These are phyloP conservation scores for Pyrrhoderma lamaoense DNA, from an alignment of 1,284 basidiomycete genomes.

Conservation along the genomic window DNA sequence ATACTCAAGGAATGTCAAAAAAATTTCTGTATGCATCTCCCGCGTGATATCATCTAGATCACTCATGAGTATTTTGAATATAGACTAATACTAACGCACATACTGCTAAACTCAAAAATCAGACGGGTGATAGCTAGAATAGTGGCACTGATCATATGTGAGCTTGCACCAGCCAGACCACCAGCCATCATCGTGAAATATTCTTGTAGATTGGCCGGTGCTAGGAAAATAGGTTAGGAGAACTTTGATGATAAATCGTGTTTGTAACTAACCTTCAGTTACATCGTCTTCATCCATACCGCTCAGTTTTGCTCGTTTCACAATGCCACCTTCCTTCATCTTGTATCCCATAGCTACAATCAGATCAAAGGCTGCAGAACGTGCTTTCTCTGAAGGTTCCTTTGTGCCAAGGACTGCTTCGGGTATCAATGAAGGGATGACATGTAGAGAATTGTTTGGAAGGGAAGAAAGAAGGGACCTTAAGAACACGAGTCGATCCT, in stretches of 20 bases:
- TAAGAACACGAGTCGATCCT: constrained; percentile 83
- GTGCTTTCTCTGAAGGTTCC: constrained; percentile 91
- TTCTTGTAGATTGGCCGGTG: constrained; percentile 80
- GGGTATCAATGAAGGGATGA: constrained; percentile 85
- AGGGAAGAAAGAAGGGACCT: constrained; percentile 67
- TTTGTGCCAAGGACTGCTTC: constrained; percentile 98
- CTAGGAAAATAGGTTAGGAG: constrained; percentile 29
- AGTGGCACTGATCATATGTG: constrained; percentile 98
- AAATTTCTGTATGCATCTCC: constrained; percentile 80
- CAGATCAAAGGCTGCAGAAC: constrained; percentile 85
- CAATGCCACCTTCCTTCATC: constrained; percentile 83
- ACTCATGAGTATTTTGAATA: background rate
- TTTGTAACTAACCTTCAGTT: constrained; percentile 43
- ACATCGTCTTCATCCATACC: constrained; percentile 70
- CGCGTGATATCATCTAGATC: constrained; percentile 59
- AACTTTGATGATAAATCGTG: background rate
- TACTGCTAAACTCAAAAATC: constrained; percentile 95
- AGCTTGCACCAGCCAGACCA: constrained; percentile 86
- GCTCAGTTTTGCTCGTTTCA: constrained; percentile 72
- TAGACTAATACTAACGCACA: background rate
- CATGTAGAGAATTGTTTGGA: constrained; percentile 68
- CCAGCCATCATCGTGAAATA: constrained; percentile 97
- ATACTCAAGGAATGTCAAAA: constrained; percentile 86
- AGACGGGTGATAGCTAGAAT: constrained; percentile 91
- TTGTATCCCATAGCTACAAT: constrained; percentile 90